phyloP scores from a whole-genome alignment of 345 rosid species.

The Sonneratia caseolaris region DNA sequence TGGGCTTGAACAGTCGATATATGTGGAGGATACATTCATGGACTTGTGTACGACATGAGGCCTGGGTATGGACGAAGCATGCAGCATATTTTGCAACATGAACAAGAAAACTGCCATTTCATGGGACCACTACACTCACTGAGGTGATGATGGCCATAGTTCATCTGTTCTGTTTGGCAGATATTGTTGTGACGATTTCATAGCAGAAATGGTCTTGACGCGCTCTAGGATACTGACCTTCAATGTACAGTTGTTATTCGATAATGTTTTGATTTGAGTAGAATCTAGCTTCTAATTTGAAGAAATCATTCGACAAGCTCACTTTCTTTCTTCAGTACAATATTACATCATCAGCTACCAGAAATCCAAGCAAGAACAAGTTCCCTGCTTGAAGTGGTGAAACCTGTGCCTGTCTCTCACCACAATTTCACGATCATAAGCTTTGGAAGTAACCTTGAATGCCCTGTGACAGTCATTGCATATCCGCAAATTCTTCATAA shows the following conservation, averaged over 20 bases:
- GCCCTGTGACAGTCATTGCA: slow-evolving; percentile 40
- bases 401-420: slow-evolving; percentile 42
- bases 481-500: slow-evolving; percentile 40
- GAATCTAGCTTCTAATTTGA: neutral
- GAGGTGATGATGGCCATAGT: slow-evolving; percentile 54
- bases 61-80: slow-evolving; percentile 48
- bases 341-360: slow-evolving; percentile 22
- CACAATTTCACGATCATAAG: slow-evolving; percentile 36
- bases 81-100: slow-evolving; percentile 41
- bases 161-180: slow-evolving; percentile 54
- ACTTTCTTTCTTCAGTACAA: neutral
- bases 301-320: neutral
- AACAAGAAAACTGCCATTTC: slow-evolving; percentile 49
- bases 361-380: slow-evolving; percentile 39
- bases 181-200: slow-evolving; percentile 37
- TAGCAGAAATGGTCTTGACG: neutral
- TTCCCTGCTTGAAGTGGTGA: slow-evolving; percentile 40
- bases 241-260: neutral
- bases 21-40: slow-evolving; percentile 61
- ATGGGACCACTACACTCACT: slow-evolving; percentile 83
- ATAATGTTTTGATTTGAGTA: neutral
- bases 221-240: neutral
- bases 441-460: slow-evolving; percentile 33
- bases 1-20: slow-evolving; percentile 49
- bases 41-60: slow-evolving; percentile 68